These are phyloP conservation scores for Ascochyta lentis DNA, from an alignment of 2,329 filamentous ascomycete genomes.

Conservation along the genomic window DNA sequence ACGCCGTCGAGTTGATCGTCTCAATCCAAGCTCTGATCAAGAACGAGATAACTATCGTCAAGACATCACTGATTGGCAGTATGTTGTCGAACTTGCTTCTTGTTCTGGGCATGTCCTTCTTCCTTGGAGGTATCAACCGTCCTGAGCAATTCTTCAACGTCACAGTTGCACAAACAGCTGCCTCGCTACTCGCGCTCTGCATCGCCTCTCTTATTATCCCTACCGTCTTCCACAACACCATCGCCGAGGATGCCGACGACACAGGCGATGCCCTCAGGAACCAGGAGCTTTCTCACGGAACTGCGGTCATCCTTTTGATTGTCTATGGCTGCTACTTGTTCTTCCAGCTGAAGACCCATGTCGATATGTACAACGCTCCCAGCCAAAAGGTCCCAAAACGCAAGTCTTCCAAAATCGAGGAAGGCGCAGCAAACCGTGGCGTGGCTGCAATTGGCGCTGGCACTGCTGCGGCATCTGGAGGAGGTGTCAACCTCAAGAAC, in stretches of 20 bases:
- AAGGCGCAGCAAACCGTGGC: constrained; percentile 58
- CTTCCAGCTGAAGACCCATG: constrained; percentile 91
- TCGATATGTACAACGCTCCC: constrained; percentile 77
- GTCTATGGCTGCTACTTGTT: constrained; percentile 85
- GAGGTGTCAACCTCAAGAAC: constrained; percentile 58
- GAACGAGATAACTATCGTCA: constrained; percentile 80
- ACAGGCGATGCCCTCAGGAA: constrained; percentile 38
- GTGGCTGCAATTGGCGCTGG: constrained; percentile 62
- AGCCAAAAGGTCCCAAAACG: constrained; percentile 76
- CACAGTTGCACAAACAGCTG: constrained; percentile 87
- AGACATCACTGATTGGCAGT: constrained; percentile 89
- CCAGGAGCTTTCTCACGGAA: constrained; percentile 67
- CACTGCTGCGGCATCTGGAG: constrained; percentile 58
- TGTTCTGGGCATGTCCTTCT: constrained; percentile 91
- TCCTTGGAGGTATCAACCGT: constrained; percentile 81
- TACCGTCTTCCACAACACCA: constrained; percentile 70
- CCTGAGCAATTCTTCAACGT: constrained; percentile 89
- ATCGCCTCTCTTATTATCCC: constrained; percentile 87
- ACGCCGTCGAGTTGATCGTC: constrained; percentile 89
- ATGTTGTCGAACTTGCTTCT: constrained; percentile 90
- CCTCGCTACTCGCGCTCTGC: constrained; percentile 78
- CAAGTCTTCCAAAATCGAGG: constrained; percentile 53
- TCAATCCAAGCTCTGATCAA: constrained; percentile 82
- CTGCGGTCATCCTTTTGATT: constrained; percentile 78
- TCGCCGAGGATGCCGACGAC: constrained; percentile 32